phyloP scores from a whole-genome alignment of 805 yeast genomes.

The Torulaspora franciscae region DNA sequence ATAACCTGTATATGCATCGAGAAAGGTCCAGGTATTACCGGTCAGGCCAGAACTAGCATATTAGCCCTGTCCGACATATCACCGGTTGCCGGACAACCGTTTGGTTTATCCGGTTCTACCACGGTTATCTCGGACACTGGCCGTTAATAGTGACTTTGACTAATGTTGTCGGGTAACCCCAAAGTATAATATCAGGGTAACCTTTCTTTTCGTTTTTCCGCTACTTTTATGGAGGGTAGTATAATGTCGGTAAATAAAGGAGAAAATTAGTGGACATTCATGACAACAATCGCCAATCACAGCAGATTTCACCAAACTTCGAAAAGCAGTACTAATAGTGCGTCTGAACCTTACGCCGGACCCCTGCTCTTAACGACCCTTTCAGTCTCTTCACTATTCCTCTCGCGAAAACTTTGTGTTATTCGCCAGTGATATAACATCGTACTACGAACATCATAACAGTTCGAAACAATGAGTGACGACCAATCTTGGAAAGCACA shows the following conservation, averaged over 20 bases:
- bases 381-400: neutral
- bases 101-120: neutral
- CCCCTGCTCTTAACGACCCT: neutral
- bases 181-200: neutral
- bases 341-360: neutral
- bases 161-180: no score
- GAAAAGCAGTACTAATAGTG: neutral
- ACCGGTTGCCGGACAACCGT: neutral
- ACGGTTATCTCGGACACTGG: neutral
- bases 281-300: neutral
- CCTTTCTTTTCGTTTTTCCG: neutral
- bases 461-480: slow-evolving; percentile 10
- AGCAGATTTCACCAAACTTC: neutral
- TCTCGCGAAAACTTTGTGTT: neutral
- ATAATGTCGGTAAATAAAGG: neutral
- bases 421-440: slow-evolving; percentile 2
- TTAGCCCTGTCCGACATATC: neutral
- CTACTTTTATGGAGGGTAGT: neutral
- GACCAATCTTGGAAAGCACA: slow-evolving; percentile 62
- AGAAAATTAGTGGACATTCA: neutral
- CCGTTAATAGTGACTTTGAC: no score
- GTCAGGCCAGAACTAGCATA: no score
- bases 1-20: neutral
- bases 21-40: neutral
- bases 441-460: neutral